phyloP scores from a whole-genome alignment of 495 filamentous ascomycete genomes.

The Lepidopterella palustris region DNA sequence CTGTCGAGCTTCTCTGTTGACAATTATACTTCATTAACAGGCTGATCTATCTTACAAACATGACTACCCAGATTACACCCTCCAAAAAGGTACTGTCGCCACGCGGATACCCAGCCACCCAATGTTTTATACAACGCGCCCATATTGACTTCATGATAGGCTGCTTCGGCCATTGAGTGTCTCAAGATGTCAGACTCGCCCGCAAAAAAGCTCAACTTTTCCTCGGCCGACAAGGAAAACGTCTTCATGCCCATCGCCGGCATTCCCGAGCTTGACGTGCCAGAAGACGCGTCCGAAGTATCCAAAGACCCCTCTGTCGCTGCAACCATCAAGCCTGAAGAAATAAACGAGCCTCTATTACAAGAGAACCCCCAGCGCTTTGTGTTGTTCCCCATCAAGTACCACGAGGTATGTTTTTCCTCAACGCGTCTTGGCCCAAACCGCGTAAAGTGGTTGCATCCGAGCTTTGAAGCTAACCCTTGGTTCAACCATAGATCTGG shows the following conservation, averaged over 20 bases:
- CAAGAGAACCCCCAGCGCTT: conserved; percentile 95
- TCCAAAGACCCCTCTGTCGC: conserved; percentile 30
- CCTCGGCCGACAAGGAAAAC: conserved; percentile 75
- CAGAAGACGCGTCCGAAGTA: conserved; percentile 42
- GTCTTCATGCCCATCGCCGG: conserved; percentile 51
- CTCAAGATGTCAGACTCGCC: conserved; percentile 89
- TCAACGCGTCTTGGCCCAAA: conserved; percentile 31
- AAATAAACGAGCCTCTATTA: conserved; percentile 82
- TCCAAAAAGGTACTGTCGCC: conserved; percentile 30
- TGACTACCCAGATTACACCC: conserved; percentile 27
- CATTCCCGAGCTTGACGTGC: conserved; percentile 48
- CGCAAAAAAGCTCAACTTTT: conserved; percentile 80
- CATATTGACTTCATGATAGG: conserved; percentile 45
- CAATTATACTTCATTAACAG: background rate
- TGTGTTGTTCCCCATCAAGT: conserved; percentile 98
- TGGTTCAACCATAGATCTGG: conserved; percentile 66
- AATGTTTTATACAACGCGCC: conserved; percentile 1
- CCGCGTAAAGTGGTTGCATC: conserved; percentile 61
- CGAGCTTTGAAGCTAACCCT: conserved; percentile 22
- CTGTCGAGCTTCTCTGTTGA: background rate
- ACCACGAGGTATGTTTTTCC: conserved; percentile 79
- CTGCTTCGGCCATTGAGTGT: conserved; percentile 74
- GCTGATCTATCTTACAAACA: conserved; percentile 9
- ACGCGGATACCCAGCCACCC: background rate
- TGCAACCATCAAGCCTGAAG: conserved; percentile 56